Percentiles rank a stretch among this genome's conserved stretches.
Conservation (phyloP, 2,329 filamentous ascomycete species). For the Fusarium ambrosium region DNA sequence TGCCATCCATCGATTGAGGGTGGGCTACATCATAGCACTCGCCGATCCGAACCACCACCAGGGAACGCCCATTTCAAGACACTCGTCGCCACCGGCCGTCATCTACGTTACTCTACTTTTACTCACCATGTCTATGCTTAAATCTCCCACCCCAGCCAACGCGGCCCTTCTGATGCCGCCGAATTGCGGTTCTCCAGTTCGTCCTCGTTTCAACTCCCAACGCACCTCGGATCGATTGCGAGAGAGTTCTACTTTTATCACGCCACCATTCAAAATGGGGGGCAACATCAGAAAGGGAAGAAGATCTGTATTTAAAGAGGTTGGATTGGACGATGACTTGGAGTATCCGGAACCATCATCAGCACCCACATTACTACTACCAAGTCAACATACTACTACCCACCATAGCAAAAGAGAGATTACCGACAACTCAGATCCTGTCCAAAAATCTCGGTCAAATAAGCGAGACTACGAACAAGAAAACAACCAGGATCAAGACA, state of each 20-base stretch:
- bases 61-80: conserved; percentile 23
- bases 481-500: conserved; percentile 12
- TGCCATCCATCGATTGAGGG: conserved; percentile 37
- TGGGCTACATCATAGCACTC: conserved; percentile 46
- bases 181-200: conserved; percentile 42
- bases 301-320: conserved; percentile 66
- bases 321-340: conserved; percentile 59
- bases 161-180: conserved; percentile 24
- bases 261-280: conserved; percentile 57
- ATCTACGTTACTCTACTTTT: conserved; percentile 12
- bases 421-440: conserved; percentile 46
- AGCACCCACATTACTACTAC: conserved; percentile 18
- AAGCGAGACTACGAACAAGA: conserved; percentile 21
- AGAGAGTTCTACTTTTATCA: conserved; percentile 58
- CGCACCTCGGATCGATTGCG: conserved; percentile 65
- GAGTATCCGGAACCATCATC: conserved; percentile 39
- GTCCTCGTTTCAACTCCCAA: conserved; percentile 65
- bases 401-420: conserved; percentile 50
- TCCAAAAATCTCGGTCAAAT: conserved; percentile 6
- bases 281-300: conserved; percentile 64
- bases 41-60: conserved; percentile 40
- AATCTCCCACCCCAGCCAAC: conserved; percentile 37
- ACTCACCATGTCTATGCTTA: conserved; percentile 39
- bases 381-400: conserved; percentile 34
- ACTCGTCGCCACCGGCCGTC: conserved; percentile 37